Base-by-base conservation (phyloP, 2,329 filamentous ascomycete species). In the Diaporthe vexans region DNA sequence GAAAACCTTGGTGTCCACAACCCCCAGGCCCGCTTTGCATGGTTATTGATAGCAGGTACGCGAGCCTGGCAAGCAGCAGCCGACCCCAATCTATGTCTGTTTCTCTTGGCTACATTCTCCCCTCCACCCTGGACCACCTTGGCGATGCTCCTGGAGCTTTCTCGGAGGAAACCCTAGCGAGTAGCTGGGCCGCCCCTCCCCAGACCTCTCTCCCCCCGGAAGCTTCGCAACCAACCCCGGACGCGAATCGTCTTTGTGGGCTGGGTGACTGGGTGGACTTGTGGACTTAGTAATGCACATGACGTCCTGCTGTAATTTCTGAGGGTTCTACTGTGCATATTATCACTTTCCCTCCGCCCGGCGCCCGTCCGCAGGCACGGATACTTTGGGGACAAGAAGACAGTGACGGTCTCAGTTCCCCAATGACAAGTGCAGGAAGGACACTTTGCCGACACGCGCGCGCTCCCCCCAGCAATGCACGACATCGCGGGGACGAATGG, bases 1-100 rank as follows among this genome's bases (percentile, higher is more conserved):
- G n/a, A 54, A 68, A 68, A 68, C 63, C 63, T 68, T 68, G 48
- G 48, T 68, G 33, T 17, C 63, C 63, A 68, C 48, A 35, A 13
- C 63, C 9, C 26, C 48, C 8, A 54, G 48, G 48, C 63, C 63
- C 63, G 48, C 63, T 29, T 8, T 24, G 48, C 63, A 40, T 40
- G 48, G 29, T 54, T 29, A 40, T 24, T 40, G 63, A 37, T 29
- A 26, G 46, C 19, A 46, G 21, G 33, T 24, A 52, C 10, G 10
- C 48, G 40, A 54, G 46, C 21, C 33, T 54, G 40, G 46, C 33
- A 51, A 29, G 40, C 59, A 46, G 24, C 10, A 15, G 24, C 40
- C 33, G 5, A 15, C n/a, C 46, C 48, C n/a, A 33, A 29, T 48
- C 35, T 54, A 10, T 37, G 52, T 17, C 15, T 52, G 40, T 35